Evolutionary conservation across 2,329 filamentous ascomycete genomes (phyloP), one percentile per base, ranked within the genome.

Genomic region (Xylariales sp.): DNA sequence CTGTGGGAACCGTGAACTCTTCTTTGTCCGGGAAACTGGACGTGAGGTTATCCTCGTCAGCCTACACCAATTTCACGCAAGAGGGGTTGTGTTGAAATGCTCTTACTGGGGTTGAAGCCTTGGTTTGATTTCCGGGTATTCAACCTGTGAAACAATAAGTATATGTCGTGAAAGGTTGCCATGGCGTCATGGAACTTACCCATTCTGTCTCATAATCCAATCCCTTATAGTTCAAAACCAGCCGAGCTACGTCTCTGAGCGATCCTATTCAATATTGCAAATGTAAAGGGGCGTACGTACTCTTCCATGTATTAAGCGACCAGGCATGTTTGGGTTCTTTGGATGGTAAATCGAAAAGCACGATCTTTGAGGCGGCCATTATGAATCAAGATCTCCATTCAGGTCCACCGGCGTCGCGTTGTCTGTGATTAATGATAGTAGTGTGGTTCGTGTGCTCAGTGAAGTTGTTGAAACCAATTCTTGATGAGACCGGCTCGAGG

Each of bases 241-340:
- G 78, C 1, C 91, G 89, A 52, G 87, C 90, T 92, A 60, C 32
- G 28, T 46, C 8, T 9, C 64, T 65, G 41, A 53, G 60, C 72
- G 69, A 49, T 43, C 39, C n/a, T 39, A 8, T 39, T 43, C 34
- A 49, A 49, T 9, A 5, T 48, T 39, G 12, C 9, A 43, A 55
- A 32, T 5, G 41, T 23, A 3, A 36, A 34, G 34, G n/a, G 9
- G 32, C 7, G 48, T 32, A 10, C 64, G 12, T 79, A 90, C 89
- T 88, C 80, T 91, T 93, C 90, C 90, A 93, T 0, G 90, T 86
- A 75, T 93, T 93, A 53, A 87, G 79, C 1, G 89, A 90, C 91
- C 91, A 93, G 58, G 81, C 75, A 7, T 79, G 79, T 46, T 80
- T 77, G 16, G 80, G 81, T 23, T 80, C 78, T 75, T 82, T 85